Base-by-base conservation (phyloP, 2,329 filamentous ascomycete species). In the Aquanectria penicillioides region DNA sequence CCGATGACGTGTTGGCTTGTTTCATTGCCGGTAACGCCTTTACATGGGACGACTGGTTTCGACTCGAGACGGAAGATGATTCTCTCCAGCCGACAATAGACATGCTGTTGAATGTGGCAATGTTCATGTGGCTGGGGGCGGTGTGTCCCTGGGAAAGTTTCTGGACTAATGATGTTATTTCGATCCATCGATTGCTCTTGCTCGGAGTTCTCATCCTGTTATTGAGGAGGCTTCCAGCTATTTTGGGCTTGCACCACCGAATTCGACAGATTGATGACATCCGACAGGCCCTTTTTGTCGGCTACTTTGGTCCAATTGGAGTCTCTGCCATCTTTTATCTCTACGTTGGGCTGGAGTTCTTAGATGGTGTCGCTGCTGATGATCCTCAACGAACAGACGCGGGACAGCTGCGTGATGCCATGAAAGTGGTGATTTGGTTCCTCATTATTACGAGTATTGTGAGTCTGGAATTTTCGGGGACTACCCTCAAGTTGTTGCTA, bases 41-140 rank as follows among this genome's bases (percentile, higher is more conserved):
- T 67, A 97, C 92, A 0, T 94, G 92, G 88, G 93, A 97, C 72
- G 93, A 97, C 75, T 96, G 92, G 93, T 97, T 97, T 75, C 89
- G 94, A 1, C 80, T 94, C 1, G 91, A 96, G 74, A 97, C 94
- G 0, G 80, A 90, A 66, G 94, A 97, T 66, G 94, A 97, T 69
- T 94, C 91, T 2, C 83, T 97, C n/a, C 93, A 97, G 72, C 93
- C 93, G 0, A 97, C 93, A 0, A 91, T 97, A 38, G 93, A 97
- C 73, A 97, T 97, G 93, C 82, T 97, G 2, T 88, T 97, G 55
- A 97, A 97, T 71, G 86, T 96, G 4, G 82, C 89, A 15, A 85
- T 97, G 31, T 97, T 97, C 74, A 86, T 97, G 75, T 97, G 93
- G 93, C 94, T 91, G 67, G 93, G 93, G 4, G 92, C 92, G 0